Percentiles rank a stretch among this genome's conserved stretches.
Conservation (phyloP, 805 yeast genomes). For the Nakazawaea molendinolei region DNA sequence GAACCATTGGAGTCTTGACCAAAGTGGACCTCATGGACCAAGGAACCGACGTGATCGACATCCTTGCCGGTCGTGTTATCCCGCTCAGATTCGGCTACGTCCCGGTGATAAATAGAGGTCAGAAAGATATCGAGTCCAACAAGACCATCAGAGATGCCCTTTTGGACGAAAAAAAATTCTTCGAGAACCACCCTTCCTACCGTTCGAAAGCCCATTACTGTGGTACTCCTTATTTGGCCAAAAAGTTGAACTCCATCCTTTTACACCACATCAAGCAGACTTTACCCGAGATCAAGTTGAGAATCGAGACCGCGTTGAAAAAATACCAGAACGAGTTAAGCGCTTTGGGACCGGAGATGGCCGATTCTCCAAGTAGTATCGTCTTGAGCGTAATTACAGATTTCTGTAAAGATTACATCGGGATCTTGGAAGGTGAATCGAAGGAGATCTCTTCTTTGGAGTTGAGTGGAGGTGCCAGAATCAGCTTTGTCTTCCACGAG, state of each 20-base stretch:
- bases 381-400: slow-evolving; percentile 89
- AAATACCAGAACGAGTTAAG: slow-evolving; percentile 77
- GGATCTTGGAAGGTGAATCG: slow-evolving; percentile 87
- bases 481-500: slow-evolving; percentile 94
- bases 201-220: slow-evolving; percentile 91
- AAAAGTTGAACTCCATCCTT: slow-evolving; percentile 80
- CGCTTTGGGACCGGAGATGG: slow-evolving; percentile 80
- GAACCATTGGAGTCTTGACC: slow-evolving; percentile 96
- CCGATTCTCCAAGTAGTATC: slow-evolving; percentile 83
- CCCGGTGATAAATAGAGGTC: slow-evolving; percentile 96
- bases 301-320: slow-evolving; percentile 77
- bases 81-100: slow-evolving; percentile 94
- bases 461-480: slow-evolving; percentile 96
- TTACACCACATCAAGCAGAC: slow-evolving; percentile 85
- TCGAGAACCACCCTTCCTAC: slow-evolving; percentile 87
- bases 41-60: slow-evolving; percentile 96
- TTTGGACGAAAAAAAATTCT: slow-evolving; percentile 69
- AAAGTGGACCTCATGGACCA: slow-evolving; percentile 96
- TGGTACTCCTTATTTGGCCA: slow-evolving; percentile 97
- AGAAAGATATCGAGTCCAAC: slow-evolving; percentile 84
- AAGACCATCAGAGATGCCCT: slow-evolving; percentile 88
- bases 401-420: slow-evolving; percentile 84
- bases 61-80: slow-evolving; percentile 90
- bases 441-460: slow-evolving; percentile 84
- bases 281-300: slow-evolving; percentile 86